Percentiles rank a stretch among this genome's conserved stretches.
Evolutionary conservation across 108 stramenopile genomes (phyloP).

Genomic region (Chaetoceros muelleri): DNA sequence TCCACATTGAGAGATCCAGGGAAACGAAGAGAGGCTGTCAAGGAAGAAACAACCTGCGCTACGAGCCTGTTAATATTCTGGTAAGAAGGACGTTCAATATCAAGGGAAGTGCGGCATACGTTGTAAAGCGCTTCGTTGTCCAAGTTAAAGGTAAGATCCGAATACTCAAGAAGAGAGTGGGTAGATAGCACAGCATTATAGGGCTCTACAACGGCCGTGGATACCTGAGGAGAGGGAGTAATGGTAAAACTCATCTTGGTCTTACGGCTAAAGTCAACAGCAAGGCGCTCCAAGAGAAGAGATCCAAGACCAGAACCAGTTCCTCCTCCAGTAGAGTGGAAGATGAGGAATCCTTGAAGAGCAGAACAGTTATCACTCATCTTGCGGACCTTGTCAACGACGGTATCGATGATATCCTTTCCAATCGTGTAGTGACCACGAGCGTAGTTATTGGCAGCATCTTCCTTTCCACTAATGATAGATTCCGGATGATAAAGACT

Average conservation of each 20-base stretch:
- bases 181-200: slow-evolving; percentile 71
- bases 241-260: slow-evolving; percentile 70
- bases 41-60: slow-evolving; percentile 64
- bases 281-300: slow-evolving; percentile 60
- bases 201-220: slow-evolving; percentile 71
- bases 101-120: slow-evolving; percentile 64
- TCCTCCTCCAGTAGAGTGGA: slow-evolving; percentile 70
- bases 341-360: slow-evolving; percentile 68
- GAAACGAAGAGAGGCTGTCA: slow-evolving; percentile 69
- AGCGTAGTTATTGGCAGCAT: slow-evolving; percentile 74
- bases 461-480: slow-evolving; percentile 76
- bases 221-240: slow-evolving; percentile 66
- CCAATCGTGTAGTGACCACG: slow-evolving; percentile 76
- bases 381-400: slow-evolving; percentile 68
- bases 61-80: slow-evolving; percentile 69
- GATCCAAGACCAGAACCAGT: slow-evolving; percentile 69
- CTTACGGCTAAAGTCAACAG: slow-evolving; percentile 70
- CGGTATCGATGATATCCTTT: slow-evolving; percentile 70
- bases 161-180: slow-evolving; percentile 70
- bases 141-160: slow-evolving; percentile 63
- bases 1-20: slow-evolving; percentile 72
- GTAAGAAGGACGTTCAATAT: slow-evolving; percentile 74
- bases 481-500: slow-evolving; percentile 74
- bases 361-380: slow-evolving; percentile 69
- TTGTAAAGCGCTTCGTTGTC: slow-evolving; percentile 79